A percentile compares a stretch with the other conserved stretches of the same genome.
phyloP scores from a whole-genome alignment of 306 rosid species.

The Gleditsia sinensis region DNA sequence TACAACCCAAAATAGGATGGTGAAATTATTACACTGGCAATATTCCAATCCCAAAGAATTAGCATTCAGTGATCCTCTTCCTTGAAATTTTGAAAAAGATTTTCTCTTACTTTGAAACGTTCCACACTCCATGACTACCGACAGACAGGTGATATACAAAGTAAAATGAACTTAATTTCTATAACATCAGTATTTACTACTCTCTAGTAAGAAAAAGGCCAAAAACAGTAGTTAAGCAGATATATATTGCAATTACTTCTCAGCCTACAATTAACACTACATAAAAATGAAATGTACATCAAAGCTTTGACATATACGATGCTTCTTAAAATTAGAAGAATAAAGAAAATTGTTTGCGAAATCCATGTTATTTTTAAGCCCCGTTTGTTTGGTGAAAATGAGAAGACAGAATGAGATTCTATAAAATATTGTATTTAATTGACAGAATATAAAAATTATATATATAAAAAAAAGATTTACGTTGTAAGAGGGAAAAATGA shows the following conservation, averaged over 20 bases:
- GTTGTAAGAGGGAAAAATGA: too few species aligned
- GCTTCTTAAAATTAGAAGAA: not conserved
- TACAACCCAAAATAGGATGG: slow-evolving; percentile 6
- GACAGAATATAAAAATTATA: too few species aligned
- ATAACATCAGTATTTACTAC: not conserved
- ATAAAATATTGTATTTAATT: not conserved
- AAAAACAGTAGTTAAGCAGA: not conserved
- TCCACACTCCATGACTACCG: not conserved
- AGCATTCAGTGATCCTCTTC: slow-evolving; percentile 24
- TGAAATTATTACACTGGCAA: slow-evolving; percentile 5
- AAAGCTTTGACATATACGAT: not conserved
- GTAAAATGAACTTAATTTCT: not conserved
- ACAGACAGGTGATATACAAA: not conserved
- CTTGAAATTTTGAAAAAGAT: not conserved
- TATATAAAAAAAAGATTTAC: too few species aligned
- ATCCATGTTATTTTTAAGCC: too few species aligned
- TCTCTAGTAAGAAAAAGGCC: not conserved
- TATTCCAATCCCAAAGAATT: not conserved
- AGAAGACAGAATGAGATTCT: too few species aligned
- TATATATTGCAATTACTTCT: not conserved
- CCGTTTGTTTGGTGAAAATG: too few species aligned
- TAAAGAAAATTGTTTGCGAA: not conserved
- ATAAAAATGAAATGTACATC: not conserved
- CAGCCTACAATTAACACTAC: not conserved
- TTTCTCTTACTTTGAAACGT: not conserved